phyloP scores from a whole-genome alignment of 176 grass and related monocot genomes.

The Leersia perrieri region DNA sequence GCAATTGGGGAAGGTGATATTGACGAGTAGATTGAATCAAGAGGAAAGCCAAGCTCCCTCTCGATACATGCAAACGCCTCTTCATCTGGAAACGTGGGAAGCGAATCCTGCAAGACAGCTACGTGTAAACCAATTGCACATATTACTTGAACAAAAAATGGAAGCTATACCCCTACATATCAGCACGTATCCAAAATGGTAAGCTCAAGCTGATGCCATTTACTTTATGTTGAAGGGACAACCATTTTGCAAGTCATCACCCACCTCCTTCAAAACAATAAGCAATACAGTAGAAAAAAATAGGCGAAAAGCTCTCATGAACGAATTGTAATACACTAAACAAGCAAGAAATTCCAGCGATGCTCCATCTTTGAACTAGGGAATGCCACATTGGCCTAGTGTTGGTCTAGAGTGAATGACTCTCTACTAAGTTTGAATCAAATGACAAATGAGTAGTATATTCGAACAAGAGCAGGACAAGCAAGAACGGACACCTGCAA shows the following conservation, averaged over 20 bases:
- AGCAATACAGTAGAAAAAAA: background rate
- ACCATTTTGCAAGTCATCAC: background rate
- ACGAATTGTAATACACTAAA: background rate
- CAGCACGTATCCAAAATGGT: background rate
- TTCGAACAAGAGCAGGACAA: background rate
- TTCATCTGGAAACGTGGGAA: conserved; percentile 90
- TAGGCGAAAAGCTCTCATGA: background rate
- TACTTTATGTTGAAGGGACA: background rate
- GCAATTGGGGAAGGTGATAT: conserved; percentile 90
- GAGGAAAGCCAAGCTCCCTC: conserved; percentile 68
- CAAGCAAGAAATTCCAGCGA: background rate
- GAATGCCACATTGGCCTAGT: background rate
- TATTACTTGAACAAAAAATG: background rate
- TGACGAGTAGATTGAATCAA: conserved; percentile 71
- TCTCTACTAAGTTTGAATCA: background rate
- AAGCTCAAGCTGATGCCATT: background rate
- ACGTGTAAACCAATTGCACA: conserved; percentile 18
- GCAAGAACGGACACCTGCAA: conserved; percentile 61
- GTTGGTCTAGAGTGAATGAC: background rate
- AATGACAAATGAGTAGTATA: conserved; percentile 1
- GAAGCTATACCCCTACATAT: background rate
- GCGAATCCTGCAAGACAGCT: conserved; percentile 66
- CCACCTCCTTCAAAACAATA: background rate
- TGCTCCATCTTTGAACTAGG: background rate
- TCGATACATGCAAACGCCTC: conserved; percentile 92